Evolutionary conservation across 768 basidiomycete genomes (phyloP).

Genomic region (Hygrocybe coccinea): DNA sequence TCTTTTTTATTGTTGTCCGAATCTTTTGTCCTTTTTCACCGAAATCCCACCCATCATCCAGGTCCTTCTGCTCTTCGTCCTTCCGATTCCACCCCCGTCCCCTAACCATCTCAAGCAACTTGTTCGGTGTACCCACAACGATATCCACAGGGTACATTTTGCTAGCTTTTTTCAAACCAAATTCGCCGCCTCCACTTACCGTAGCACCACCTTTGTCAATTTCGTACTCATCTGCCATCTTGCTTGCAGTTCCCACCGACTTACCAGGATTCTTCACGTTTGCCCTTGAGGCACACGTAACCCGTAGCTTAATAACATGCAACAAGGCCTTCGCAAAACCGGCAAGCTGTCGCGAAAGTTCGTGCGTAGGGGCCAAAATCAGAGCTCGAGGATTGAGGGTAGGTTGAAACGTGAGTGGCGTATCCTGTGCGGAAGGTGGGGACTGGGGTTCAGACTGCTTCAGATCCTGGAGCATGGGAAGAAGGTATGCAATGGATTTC

Average conservation of each 20-base stretch:
- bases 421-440: constrained; percentile 9
- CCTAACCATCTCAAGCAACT: constrained; percentile 56
- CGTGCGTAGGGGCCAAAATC: constrained; percentile 84
- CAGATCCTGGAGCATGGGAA: constrained; percentile 75
- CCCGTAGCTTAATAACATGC: constrained; percentile 73
- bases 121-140: constrained; percentile 63
- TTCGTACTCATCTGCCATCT: constrained; percentile 42
- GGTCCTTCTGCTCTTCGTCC: constrained; percentile 8
- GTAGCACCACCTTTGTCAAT: constrained; percentile 13
- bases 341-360: constrained; percentile 77
- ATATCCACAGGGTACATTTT: constrained; percentile 42
- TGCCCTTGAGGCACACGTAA: constrained; percentile 61
- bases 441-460: constrained; percentile 54
- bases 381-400: constrained; percentile 65
- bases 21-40: constrained; percentile 27
- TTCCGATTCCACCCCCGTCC: constrained; percentile 50
- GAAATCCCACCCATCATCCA: constrained; percentile 13
- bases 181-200: constrained; percentile 22
- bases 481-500: constrained; percentile 85
- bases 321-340: constrained; percentile 67
- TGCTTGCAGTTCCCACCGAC: constrained; percentile 37
- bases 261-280: constrained; percentile 38
- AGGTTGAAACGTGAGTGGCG: background rate
- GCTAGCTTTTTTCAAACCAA: constrained; percentile 18
- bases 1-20: constrained; percentile 22